A percentile compares a stretch with the other conserved stretches of the same genome.
phyloP scores from a whole-genome alignment of 768 basidiomycete species.

The Podaxis sp. region DNA sequence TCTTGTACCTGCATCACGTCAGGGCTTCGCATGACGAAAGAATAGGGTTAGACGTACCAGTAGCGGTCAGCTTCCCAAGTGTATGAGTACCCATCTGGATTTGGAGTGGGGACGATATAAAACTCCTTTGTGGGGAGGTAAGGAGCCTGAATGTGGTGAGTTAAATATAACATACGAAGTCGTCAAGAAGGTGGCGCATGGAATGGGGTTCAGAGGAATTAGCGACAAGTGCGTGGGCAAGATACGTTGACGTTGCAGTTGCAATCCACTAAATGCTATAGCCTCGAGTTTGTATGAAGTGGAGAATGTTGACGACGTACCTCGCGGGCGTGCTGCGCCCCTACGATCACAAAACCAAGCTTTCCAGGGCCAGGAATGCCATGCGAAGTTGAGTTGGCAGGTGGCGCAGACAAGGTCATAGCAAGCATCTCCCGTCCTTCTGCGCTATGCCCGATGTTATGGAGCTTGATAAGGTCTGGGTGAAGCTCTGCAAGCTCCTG shows the following conservation, averaged over 20 bases:
- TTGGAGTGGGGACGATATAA: slow-evolving; percentile 64
- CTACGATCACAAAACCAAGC: slow-evolving; percentile 63
- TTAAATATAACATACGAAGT: slow-evolving; percentile 39
- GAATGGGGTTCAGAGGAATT: slow-evolving; percentile 45
- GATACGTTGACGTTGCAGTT: slow-evolving; percentile 67
- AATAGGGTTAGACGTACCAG: slow-evolving; percentile 36
- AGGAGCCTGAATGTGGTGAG: slow-evolving; percentile 7
- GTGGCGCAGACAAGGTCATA: slow-evolving; percentile 42
- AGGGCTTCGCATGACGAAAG: not conserved
- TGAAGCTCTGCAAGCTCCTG: slow-evolving; percentile 40
- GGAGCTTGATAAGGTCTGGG: slow-evolving; percentile 46
- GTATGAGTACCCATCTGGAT: slow-evolving; percentile 74
- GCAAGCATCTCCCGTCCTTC: slow-evolving; percentile 60
- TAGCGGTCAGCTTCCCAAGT: slow-evolving; percentile 70
- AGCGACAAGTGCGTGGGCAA: slow-evolving; percentile 67
- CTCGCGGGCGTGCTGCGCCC: slow-evolving; percentile 77
- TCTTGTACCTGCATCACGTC: slow-evolving; percentile 56
- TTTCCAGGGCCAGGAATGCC: slow-evolving; percentile 23
- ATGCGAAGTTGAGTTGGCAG: slow-evolving; percentile 3
- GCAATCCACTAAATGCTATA: slow-evolving; percentile 68
- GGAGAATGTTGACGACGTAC: slow-evolving; percentile 32
- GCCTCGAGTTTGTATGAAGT: not conserved
- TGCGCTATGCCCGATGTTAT: slow-evolving; percentile 52
- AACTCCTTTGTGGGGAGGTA: slow-evolving; percentile 44
- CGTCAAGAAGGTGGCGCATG: slow-evolving; percentile 46